Evolutionary conservation across 768 basidiomycete genomes (phyloP).

Genomic region (Sporobolomyces pararoseus): DNA sequence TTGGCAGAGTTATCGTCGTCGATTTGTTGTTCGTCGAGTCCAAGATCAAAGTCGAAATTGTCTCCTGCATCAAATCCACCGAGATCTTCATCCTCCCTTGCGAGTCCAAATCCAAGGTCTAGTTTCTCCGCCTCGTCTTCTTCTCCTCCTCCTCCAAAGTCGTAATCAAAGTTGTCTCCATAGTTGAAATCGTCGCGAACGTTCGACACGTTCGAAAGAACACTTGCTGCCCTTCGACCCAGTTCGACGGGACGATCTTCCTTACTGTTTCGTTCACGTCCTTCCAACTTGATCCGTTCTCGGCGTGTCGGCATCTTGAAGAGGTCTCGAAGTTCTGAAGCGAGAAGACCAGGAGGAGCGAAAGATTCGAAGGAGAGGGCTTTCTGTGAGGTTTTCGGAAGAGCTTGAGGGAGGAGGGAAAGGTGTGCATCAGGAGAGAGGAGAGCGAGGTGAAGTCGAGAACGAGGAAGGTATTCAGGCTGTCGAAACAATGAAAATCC

Average conservation of each 20-base stretch:
- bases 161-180: constrained; percentile 1
- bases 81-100: constrained; percentile 28
- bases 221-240: constrained; percentile 32
- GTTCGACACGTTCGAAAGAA: constrained; percentile 23
- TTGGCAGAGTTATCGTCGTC: constrained; percentile 11
- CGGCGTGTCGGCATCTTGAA: constrained; percentile 60
- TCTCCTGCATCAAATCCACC: constrained; percentile 36
- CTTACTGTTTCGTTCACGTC: constrained; percentile 14
- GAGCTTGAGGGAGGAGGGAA: constrained; percentile 61
- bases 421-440: constrained; percentile 82
- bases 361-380: constrained; percentile 64
- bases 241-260: constrained; percentile 22
- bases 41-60: constrained; percentile 19
- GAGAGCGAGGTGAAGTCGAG: constrained; percentile 76
- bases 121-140: constrained; percentile 10
- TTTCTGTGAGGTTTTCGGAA: constrained; percentile 71
- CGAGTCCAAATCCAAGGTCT: constrained; percentile 14
- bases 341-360: constrained; percentile 72
- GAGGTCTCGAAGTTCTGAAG: constrained; percentile 73
- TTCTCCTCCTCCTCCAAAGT: constrained; percentile 26
- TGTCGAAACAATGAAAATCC: constrained; percentile 7
- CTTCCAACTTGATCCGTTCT: constrained; percentile 30
- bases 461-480: constrained; percentile 80
- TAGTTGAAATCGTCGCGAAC: background rate
- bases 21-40: constrained; percentile 3